phyloP scores from a whole-genome alignment of 805 yeast species.

The Candida koratica region DNA sequence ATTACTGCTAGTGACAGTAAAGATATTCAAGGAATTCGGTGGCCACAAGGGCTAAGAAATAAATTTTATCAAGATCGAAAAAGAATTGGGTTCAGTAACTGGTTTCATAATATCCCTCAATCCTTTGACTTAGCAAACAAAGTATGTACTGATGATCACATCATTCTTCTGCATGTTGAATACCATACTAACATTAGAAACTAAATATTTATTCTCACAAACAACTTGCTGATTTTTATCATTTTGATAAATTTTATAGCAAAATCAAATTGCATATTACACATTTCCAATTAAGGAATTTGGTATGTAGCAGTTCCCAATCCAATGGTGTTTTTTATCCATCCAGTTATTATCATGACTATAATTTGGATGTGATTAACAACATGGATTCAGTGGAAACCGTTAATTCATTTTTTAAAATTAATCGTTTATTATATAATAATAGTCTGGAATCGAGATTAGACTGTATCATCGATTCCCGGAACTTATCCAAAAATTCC shows the following conservation, averaged over 20 bases:
- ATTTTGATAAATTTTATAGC: slow-evolving; percentile 37
- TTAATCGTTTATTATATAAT: slow-evolving; percentile 34
- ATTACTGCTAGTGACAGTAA: slow-evolving; percentile 10
- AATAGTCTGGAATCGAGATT: slow-evolving; percentile 23
- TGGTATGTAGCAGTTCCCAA: slow-evolving; percentile 36
- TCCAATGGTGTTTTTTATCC: slow-evolving; percentile 39
- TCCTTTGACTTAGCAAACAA: slow-evolving; percentile 30
- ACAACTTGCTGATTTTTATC: slow-evolving; percentile 33
- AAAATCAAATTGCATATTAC: slow-evolving; percentile 46
- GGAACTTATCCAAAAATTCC: slow-evolving; percentile 23
- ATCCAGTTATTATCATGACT: slow-evolving; percentile 29
- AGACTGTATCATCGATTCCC: slow-evolving; percentile 39
- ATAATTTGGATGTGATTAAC: slow-evolving; percentile 25
- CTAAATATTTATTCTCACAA: slow-evolving; percentile 17
- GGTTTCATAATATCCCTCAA: slow-evolving; percentile 37
- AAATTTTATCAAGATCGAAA: slow-evolving; percentile 32
- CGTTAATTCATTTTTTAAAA: slow-evolving; percentile 31
- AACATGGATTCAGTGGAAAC: slow-evolving; percentile 24
- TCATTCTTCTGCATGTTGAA: not conserved
- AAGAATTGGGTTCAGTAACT: slow-evolving; percentile 31
- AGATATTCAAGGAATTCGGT: slow-evolving; percentile 36
- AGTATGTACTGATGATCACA: slow-evolving; percentile 23
- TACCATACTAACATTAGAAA: slow-evolving; percentile 22
- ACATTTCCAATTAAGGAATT: slow-evolving; percentile 56
- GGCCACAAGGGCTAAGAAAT: slow-evolving; percentile 31